Percentiles rank a stretch among this genome's conserved stretches.
Evolutionary conservation across 257 asterid genomes (phyloP).

Genomic region (Pogostemon cablin): DNA sequence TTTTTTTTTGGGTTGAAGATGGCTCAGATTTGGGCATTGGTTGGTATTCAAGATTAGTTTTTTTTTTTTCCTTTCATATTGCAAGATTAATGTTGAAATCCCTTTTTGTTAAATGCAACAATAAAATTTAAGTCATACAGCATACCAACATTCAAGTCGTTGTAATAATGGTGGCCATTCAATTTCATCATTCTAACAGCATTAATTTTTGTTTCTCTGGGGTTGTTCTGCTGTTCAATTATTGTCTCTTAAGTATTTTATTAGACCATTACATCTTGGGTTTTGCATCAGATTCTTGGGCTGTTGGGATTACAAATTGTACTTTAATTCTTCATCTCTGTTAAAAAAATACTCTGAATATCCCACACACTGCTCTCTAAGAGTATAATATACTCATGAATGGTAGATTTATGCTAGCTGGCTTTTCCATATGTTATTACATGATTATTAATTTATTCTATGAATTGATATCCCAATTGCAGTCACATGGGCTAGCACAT

Average conservation of each 20-base stretch:
- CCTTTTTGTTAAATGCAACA: slow-evolving; percentile 28
- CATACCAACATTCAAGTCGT: slow-evolving; percentile 15
- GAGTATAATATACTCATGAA: slow-evolving; percentile 4
- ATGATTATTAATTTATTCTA: slow-evolving; percentile 1
- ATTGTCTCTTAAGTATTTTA: neutral
- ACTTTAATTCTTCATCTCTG: neutral
- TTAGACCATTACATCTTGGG: slow-evolving; percentile 8
- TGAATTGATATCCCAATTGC: neutral
- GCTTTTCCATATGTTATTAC: slow-evolving; percentile 6
- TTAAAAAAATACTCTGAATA: neutral
- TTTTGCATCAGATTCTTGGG: slow-evolving; percentile 22
- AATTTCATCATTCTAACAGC: slow-evolving; percentile 5
- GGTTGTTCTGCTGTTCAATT: slow-evolving; percentile 21
- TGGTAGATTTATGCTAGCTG: slow-evolving; percentile 15
- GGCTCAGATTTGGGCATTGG: slow-evolving; percentile 1
- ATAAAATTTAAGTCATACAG: slow-evolving; percentile 19
- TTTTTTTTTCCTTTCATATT: neutral
- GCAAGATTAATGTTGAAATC: slow-evolving; percentile 10
- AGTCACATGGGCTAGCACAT: slow-evolving; percentile 43
- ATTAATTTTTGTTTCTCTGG: slow-evolving; percentile 18
- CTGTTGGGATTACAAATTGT: neutral
- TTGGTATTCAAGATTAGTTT: slow-evolving; percentile 20
- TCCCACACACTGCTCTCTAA: slow-evolving; percentile 31
- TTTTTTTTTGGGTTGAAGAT: neutral
- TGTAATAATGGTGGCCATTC: slow-evolving; percentile 28